Percentiles rank a stretch among this genome's conserved stretches.
phyloP scores from a whole-genome alignment of 345 rosid genomes.

The Trapa incisa region DNA sequence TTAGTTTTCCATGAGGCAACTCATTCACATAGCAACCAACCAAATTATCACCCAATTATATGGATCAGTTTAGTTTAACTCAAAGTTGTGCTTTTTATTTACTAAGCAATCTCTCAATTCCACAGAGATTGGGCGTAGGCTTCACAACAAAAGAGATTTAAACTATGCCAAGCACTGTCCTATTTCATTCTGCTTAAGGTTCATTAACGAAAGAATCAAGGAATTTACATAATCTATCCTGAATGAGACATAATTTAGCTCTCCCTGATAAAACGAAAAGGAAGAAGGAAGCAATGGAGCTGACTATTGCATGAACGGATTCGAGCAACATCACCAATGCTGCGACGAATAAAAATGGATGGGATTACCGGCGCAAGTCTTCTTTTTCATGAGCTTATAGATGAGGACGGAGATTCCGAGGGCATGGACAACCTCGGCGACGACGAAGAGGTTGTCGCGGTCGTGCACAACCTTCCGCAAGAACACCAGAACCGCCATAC shows the following conservation, averaged over 20 bases:
- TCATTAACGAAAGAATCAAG: neutral
- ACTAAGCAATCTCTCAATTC: neutral
- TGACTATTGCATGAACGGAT: neutral
- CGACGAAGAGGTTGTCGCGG: constrained; percentile 38
- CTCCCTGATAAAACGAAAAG: neutral
- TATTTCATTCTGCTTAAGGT: neutral
- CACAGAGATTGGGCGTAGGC: neutral
- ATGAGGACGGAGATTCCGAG: constrained; percentile 33
- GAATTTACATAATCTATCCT: neutral
- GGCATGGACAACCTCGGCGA: constrained; percentile 38
- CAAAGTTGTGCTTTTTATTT: neutral
- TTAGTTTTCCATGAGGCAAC: neutral
- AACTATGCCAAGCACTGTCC: neutral
- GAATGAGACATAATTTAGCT: neutral
- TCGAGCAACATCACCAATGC: neutral
- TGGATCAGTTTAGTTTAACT: neutral
- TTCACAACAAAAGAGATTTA: neutral
- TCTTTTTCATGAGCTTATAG: constrained; percentile 34
- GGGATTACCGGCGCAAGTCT: constrained; percentile 30
- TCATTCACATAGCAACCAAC: neutral
- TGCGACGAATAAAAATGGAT: neutral
- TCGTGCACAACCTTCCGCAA: constrained; percentile 33
- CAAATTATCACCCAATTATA: neutral
- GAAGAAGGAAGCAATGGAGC: neutral
- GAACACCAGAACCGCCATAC: constrained; percentile 28